A percentile compares a stretch with the other conserved stretches of the same genome.
Conservation (phyloP, 495 filamentous ascomycete genomes). For the Margaritispora aquatica region DNA sequence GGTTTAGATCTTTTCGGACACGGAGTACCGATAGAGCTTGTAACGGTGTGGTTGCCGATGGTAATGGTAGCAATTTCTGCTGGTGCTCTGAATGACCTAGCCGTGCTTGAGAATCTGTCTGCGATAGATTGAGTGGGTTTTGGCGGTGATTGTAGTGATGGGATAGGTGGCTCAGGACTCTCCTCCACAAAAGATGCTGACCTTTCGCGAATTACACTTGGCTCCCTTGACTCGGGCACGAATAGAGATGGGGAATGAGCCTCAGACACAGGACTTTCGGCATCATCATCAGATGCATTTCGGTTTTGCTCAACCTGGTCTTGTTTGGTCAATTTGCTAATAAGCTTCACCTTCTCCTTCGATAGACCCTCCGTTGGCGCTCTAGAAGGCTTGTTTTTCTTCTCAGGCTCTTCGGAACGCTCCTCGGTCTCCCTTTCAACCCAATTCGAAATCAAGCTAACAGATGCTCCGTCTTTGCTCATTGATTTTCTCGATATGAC, state of each 20-base stretch:
- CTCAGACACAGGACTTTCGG: constrained; percentile 8
- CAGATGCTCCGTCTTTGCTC: constrained; percentile 17
- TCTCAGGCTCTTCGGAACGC: constrained; percentile 10
- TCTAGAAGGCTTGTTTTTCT: neutral
- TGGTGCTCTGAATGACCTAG: constrained; percentile 13
- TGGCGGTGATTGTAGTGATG: constrained; percentile 17
- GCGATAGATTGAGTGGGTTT: constrained; percentile 14
- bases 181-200: neutral
- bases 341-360: constrained; percentile 28
- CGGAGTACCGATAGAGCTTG: constrained; percentile 38
- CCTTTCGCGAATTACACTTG: neutral
- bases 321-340: constrained; percentile 23
- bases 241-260: constrained; percentile 1
- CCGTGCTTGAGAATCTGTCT: constrained; percentile 16
- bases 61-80: constrained; percentile 83
- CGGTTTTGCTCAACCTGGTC: constrained; percentile 4
- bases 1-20: constrained; percentile 31
- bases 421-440: constrained; percentile 26
- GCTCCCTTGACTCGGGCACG: neutral
- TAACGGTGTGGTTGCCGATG: constrained; percentile 74
- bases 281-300: constrained; percentile 8
- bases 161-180: constrained; percentile 15
- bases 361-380: constrained; percentile 12
- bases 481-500: constrained; percentile 7
- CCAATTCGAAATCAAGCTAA: constrained; percentile 31